Evolutionary conservation across 805 yeast species (phyloP).

Genomic region (Saccharomyces jurei): DNA sequence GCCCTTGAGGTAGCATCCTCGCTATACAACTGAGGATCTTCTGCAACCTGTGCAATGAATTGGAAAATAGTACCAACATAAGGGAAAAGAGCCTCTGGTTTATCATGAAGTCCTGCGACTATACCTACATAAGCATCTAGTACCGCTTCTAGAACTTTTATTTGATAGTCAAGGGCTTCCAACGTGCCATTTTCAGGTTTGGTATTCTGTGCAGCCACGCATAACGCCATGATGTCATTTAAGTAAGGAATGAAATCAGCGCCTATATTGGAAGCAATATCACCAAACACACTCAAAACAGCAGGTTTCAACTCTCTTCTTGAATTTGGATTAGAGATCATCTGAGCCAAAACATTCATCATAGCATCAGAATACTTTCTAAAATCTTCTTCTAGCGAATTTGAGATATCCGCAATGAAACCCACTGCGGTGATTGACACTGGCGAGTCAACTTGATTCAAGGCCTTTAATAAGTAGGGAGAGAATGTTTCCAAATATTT

Average conservation of each 20-base stretch:
- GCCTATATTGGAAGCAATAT: slow-evolving; percentile 85
- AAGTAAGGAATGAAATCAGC: slow-evolving; percentile 66
- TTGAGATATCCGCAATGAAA: slow-evolving; percentile 86
- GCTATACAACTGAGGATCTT: slow-evolving; percentile 50
- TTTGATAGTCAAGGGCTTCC: slow-evolving; percentile 71
- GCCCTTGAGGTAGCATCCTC: slow-evolving; percentile 71
- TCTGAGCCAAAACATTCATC: slow-evolving; percentile 74
- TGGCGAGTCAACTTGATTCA: slow-evolving; percentile 74
- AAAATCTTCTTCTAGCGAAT: slow-evolving; percentile 70
- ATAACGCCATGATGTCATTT: slow-evolving; percentile 70
- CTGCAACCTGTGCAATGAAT: slow-evolving; percentile 52
- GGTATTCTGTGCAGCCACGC: slow-evolving; percentile 54
- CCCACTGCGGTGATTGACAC: slow-evolving; percentile 89
- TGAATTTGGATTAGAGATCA: slow-evolving; percentile 57
- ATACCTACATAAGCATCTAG: slow-evolving; percentile 93
- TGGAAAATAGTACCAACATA: slow-evolving; percentile 63
- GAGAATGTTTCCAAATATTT: slow-evolving; percentile 74
- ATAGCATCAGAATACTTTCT: slow-evolving; percentile 69
- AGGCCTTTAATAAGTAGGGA: slow-evolving; percentile 73
- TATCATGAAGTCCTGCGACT: slow-evolving; percentile 75
- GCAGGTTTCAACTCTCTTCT: slow-evolving; percentile 80
- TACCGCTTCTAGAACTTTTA: slow-evolving; percentile 74
- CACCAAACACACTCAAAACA: slow-evolving; percentile 90
- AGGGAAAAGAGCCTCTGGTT: slow-evolving; percentile 56
- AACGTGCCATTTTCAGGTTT: slow-evolving; percentile 58